phyloP scores from a whole-genome alignment of 257 asterid genomes.

The Mitragyna speciosa region DNA sequence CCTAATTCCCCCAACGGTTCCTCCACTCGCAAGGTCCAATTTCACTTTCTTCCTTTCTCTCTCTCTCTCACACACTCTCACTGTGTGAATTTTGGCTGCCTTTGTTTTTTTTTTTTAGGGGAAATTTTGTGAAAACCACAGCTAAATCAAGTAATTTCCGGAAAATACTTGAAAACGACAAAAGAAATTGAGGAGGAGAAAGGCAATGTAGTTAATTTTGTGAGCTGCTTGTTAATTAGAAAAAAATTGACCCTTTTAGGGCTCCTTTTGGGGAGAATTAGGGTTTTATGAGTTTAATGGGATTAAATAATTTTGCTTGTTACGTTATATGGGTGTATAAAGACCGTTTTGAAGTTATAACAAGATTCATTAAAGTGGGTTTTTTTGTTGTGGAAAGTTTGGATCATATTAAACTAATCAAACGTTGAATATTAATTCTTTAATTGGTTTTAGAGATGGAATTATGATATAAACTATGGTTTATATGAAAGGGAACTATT shows the following conservation, averaged over 20 bases:
- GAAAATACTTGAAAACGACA: background rate
- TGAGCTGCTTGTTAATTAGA: background rate
- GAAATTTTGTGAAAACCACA: background rate
- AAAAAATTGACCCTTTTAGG: background rate
- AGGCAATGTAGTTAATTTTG: background rate
- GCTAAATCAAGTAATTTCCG: background rate
- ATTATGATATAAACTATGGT: background rate
- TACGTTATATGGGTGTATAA: background rate
- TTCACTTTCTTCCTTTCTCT: background rate
- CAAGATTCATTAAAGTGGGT: background rate
- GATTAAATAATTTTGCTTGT: background rate
- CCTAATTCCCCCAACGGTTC: conserved; percentile 71
- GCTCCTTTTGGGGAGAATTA: background rate
- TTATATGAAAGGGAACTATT: background rate
- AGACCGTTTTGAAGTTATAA: background rate
- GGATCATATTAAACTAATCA: background rate
- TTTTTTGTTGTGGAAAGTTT: background rate
- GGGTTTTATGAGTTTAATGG: background rate
- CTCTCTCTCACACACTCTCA: background rate
- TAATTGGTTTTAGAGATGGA: background rate
- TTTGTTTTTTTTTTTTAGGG: background rate
- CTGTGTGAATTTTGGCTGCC: background rate
- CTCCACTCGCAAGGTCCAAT: conserved; percentile 75
- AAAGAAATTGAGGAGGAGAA: background rate
- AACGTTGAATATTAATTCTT: background rate